phyloP scores from a whole-genome alignment of 2,329 filamentous ascomycete genomes.

The Fusarium sterilihyphosum region DNA sequence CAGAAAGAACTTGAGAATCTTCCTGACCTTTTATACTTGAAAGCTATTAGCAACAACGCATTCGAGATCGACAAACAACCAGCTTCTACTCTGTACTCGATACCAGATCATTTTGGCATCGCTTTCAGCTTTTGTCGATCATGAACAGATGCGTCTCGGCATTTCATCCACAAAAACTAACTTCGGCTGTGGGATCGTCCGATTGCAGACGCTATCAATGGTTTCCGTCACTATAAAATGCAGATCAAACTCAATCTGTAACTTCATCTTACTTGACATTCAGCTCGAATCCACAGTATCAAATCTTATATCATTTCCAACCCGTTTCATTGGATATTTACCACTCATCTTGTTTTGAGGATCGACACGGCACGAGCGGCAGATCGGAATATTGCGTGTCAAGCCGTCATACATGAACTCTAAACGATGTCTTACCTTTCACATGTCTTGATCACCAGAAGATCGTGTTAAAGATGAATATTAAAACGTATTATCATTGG shows the following conservation, averaged over 20 bases:
- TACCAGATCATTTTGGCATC: accelerated
- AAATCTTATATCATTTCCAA: accelerated
- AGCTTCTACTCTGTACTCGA: too few relatives aligned
- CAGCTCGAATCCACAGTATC: not conserved
- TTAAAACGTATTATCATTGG: not conserved
- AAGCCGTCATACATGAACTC: not conserved
- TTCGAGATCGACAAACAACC: accelerated
- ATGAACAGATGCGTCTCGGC: not conserved
- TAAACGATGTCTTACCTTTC: not conserved
- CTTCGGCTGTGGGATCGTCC: too few relatives aligned
- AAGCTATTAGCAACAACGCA: not conserved
- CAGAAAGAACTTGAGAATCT: not conserved
- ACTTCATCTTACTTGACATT: accelerated
- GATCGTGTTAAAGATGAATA: not conserved
- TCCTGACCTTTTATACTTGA: not conserved
- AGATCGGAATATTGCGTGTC: not conserved
- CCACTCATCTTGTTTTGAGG: too few relatives aligned
- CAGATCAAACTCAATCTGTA: not conserved
- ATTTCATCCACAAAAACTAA: not conserved
- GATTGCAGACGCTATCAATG: not conserved
- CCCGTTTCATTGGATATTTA: not conserved
- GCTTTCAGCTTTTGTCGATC: not conserved
- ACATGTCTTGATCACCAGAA: not conserved
- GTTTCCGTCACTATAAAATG: not conserved
- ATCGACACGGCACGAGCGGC: not conserved